Base-by-base conservation (phyloP, 2,329 filamentous ascomycete species). In the Claviceps cyperi region DNA sequence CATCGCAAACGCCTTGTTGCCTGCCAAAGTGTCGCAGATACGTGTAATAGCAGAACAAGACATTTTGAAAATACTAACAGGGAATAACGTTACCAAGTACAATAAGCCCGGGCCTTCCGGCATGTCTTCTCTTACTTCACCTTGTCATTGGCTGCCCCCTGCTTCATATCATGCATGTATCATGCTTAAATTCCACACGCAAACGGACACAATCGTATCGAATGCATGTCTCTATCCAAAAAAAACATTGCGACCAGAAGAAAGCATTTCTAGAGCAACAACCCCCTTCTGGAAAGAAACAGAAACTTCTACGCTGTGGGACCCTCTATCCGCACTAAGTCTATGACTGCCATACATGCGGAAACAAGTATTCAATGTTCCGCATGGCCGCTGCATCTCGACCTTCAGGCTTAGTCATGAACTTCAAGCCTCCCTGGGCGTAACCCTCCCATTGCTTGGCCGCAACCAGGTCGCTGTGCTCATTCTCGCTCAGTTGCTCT, bases 301-400 rank as follows among this genome's bases (percentile, higher is more conserved):
- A 35, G 22, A 8, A 37, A 36, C 17, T 11, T 47, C 45, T 15
- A 21, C 7, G 2, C 39, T 47, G 21, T 9, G 41, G 15, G 3
- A 15, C 14, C 4, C 7, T 24, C n/a, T 11, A 32, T 9, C 17
- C 13, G 32, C 24, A 17, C 13, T 19, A n/a, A 54, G 43, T 32
- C 40, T 50, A 69, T 43, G 66, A 60, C 45, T 74, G 60, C 66
- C 76, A 87, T 65, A 90, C 89, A 2, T 83, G 85, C 1, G 90
- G 89, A 70, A 95, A 97, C 51, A 98, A 69, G 74, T 85, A 98
- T 60, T 83, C 77, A 49, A 95, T 71, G 69, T 81, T 91, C 75
- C 86, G 78, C 68, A 84, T 75, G 1, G 84, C 86, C 65, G 91
- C 84, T 14, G 77, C 72, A 53, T 77, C 77, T 59, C 89, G 78